Evolutionary conservation across 2,329 filamentous ascomycete genomes (phyloP), one percentile per base, ranked within the genome.

Genomic region (Scortechinia acanthostroma): DNA sequence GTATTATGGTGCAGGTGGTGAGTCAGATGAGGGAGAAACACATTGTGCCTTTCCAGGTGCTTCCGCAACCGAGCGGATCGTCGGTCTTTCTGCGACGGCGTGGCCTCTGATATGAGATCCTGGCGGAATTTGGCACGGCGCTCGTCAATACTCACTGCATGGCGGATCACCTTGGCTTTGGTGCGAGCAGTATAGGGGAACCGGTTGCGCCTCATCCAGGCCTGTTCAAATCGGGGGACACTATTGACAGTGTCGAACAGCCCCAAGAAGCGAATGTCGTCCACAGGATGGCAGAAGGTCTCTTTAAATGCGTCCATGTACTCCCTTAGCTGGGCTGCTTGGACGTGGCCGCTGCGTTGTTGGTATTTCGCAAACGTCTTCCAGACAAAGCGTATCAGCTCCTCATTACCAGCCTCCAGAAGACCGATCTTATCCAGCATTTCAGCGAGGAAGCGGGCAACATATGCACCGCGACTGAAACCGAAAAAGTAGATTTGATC

Each of bases 391-490:
- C 76, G 72, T 44, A 88, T 80, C 80, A 93, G 84, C 52, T 93
- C 88, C 56, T 94, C 86, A 53, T 94, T 94, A 10, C 88, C 88
- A 44, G 86, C 83, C 13, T 83, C 84, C 14, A 94, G 70, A 0
- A 94, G 70, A 1, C 89, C 88, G 45, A 93, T 81, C 52, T 87
- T 83, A 55, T 93, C 87, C 4, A 93, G 72, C 88, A 91, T 91
- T 56, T 93, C 87, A 0, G 88, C 86, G 1, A 89, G 64, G 54
- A 88, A 88, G 2, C 84, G 77, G 0, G 84, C 85, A 37, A 86
- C 84, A 54, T 88, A 88, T 1, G 83, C 75, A 16, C 85, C 85
- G 17, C 85, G 76, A 37, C 78, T 84, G 63, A 88, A 89, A 0
- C 85, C 85, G 48, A 88, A 87, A 62, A 88, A 78, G 57, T 80